A percentile compares a stretch with the other conserved stretches of the same genome.
Evolutionary conservation across 768 basidiomycete genomes (phyloP).

Genomic region (Tulasnella sp.): DNA sequence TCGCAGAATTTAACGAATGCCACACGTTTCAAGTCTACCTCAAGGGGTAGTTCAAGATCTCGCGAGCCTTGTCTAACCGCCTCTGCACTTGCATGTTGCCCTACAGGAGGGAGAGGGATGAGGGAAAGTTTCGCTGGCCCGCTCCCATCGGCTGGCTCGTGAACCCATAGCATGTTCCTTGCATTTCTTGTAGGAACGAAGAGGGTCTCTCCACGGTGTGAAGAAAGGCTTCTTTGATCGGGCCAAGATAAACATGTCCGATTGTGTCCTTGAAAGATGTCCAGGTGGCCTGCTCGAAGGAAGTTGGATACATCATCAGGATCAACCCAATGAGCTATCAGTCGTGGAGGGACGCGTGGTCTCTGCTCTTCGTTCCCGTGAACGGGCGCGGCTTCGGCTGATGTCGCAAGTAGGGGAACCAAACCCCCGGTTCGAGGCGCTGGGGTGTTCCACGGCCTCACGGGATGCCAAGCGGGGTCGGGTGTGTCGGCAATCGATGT

Average conservation of each 20-base stretch:
- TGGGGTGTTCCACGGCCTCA: slow-evolving; percentile 21
- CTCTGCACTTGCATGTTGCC: neutral
- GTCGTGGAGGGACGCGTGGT: neutral
- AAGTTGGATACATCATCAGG: neutral
- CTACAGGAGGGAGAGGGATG: slow-evolving; percentile 13
- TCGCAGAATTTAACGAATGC: slow-evolving; percentile 19
- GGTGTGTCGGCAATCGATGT: neutral
- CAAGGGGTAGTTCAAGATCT: slow-evolving; percentile 16
- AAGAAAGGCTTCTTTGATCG: slow-evolving; percentile 6
- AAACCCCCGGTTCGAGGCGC: slow-evolving; percentile 10
- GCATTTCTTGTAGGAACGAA: slow-evolving; percentile 11
- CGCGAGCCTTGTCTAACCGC: neutral
- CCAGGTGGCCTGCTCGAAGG: neutral
- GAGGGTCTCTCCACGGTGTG: slow-evolving; percentile 12
- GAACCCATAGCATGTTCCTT: slow-evolving; percentile 16
- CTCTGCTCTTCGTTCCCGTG: neutral
- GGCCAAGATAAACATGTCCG: slow-evolving; percentile 9
- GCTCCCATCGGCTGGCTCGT: neutral
- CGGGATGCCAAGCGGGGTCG: slow-evolving; percentile 23
- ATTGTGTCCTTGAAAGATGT: slow-evolving; percentile 1
- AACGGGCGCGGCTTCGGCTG: neutral
- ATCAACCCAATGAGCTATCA: slow-evolving; percentile 18
- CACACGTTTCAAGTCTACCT: slow-evolving; percentile 17
- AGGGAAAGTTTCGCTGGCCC: neutral
- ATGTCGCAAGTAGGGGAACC: slow-evolving; percentile 18